phyloP scores from a whole-genome alignment of 306 rosid genomes.

The Trichosanthes cucumerina region DNA sequence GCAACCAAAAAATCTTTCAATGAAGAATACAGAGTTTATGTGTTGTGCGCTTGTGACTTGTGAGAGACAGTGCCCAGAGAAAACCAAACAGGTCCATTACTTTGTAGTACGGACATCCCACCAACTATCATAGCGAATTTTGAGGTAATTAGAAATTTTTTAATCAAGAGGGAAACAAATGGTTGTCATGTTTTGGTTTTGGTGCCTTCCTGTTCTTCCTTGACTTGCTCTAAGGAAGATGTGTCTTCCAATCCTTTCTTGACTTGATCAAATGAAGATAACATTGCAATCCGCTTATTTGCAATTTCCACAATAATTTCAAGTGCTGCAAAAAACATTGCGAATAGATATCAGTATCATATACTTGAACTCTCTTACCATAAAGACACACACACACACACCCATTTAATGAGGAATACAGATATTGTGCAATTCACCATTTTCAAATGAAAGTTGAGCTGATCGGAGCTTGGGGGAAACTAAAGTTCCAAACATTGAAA shows the following conservation, averaged over 20 bases:
- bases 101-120: background rate
- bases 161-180: background rate
- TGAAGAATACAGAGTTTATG: background rate
- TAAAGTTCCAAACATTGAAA: slow-evolving; percentile 61
- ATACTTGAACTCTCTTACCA: background rate
- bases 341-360: background rate
- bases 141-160: background rate
- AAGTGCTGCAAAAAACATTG: slow-evolving; percentile 40
- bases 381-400: too few relatives aligned
- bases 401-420: background rate
- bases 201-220: slow-evolving; percentile 23
- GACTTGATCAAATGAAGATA: slow-evolving; percentile 38
- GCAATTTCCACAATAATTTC: slow-evolving; percentile 69
- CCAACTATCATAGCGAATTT: background rate
- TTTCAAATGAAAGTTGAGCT: slow-evolving; percentile 79
- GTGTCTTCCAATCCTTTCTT: slow-evolving; percentile 36
- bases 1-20: background rate
- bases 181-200: background rate
- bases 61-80: background rate
- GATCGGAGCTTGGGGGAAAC: slow-evolving; percentile 89
- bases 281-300: slow-evolving; percentile 48
- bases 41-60: background rate
- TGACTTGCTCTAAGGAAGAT: slow-evolving; percentile 37
- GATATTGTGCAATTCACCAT: slow-evolving; percentile 23
- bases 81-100: background rate